Evolutionary conservation across 129 eudicot genomes (phyloP), one percentile per base, ranked within the genome.

Genomic region (Centella asiatica): DNA sequence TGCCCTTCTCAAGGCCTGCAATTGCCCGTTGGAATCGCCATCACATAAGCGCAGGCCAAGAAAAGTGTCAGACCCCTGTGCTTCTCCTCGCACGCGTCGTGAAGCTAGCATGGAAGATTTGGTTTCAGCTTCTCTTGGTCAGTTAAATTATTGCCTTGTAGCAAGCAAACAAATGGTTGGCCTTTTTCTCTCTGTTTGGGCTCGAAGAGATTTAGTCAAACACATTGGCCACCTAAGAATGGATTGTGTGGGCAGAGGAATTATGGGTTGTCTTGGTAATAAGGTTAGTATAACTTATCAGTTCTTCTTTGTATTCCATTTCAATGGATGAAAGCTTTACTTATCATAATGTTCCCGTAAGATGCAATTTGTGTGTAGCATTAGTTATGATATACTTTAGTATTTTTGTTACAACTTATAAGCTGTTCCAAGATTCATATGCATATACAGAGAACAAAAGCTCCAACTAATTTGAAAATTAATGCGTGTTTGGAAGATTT

Each of bases 121-220:
- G 0, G 36, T 77, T 40, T 56, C 78, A 22, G 34, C 78, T n/a
- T 36, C 47, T 6, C 72, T 78, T 18, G 50, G 67, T 22, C 74
- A 71, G 15, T 49, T 74, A 32, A 72, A 67, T 19, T 87, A 83
- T 52, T 76, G 81, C 13, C 83, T 87, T 48, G 68, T 87, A 18
- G 78, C 83, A 17, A 80, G 83, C 81, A 87, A 83, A 62, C 90
- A 87, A 70, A 83, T 87, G 92, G 95, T 87, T 24, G 95, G 95
- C 18, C 53, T 87, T n/a, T 87, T 83, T 31, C 74, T 87, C 2
- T 57, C 95, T 1, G 42, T 87, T 2, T 87, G 95, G 95, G 88
- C 75, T 44, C 67, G 85, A 24, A 72, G 56, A 36, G 90, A 83
- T 17, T 74, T 87, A 60, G 76, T 77, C 23, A 78, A 71, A 29